Percentiles rank a stretch among this genome's conserved stretches.
These are phyloP conservation scores for Oryza nivara DNA, from an alignment of 176 grass and related monocot genomes.

Conservation along the genomic window DNA sequence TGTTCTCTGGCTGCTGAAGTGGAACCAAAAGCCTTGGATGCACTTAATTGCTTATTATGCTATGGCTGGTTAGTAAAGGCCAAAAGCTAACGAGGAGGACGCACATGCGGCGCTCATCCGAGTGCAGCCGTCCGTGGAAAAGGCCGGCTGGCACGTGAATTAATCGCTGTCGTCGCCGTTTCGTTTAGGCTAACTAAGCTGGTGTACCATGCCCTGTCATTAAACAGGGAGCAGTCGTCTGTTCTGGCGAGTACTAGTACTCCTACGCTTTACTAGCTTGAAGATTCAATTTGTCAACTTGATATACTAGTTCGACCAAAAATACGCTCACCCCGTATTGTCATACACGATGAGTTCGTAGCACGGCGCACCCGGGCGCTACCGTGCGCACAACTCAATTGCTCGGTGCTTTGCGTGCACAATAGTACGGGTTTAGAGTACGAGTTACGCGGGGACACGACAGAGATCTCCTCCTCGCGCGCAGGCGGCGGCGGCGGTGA, in stretches of 20 bases:
- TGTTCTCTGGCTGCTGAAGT: not conserved
- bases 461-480: no score
- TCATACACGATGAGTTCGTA: not conserved
- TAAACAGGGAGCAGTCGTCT: not conserved
- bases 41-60: not conserved
- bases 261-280: not conserved
- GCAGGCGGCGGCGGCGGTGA: not conserved
- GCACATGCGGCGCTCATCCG: constrained; percentile 17
- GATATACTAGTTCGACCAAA: not conserved
- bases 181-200: not conserved
- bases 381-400: not conserved
- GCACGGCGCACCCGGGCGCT: not conserved
- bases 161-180: not conserved
- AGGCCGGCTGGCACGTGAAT: not conserved
- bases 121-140: constrained; percentile 9
- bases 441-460: no score
- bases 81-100: not conserved
- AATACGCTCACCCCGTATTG: not conserved
- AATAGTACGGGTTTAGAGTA: not conserved
- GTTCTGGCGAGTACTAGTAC: not conserved
- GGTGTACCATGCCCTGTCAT: not conserved
- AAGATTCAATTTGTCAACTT: not conserved
- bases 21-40: constrained; percentile 23
- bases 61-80: not conserved
- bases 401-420: not conserved